Percentiles rank a stretch among this genome's conserved stretches.
These are phyloP conservation scores for Mortierella sp. DNA, from an alignment of 371 early-diverging fungal genomes.

Conservation along the genomic window DNA sequence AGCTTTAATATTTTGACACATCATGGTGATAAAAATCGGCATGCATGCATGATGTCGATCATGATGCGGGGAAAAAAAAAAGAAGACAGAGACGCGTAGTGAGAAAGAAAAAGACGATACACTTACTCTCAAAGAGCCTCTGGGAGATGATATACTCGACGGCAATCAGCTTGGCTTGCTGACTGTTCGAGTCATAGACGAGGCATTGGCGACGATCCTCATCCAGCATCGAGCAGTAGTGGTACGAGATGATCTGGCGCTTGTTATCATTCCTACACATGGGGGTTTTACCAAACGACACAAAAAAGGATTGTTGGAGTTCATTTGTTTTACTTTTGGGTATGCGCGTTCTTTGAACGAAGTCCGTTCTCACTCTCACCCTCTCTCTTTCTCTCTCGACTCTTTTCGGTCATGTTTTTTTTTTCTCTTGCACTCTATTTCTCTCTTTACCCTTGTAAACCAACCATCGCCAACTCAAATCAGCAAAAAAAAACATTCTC, in stretches of 20 bases:
- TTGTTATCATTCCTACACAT: conserved; percentile 54
- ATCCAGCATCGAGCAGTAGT: conserved; percentile 63
- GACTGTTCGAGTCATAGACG: conserved; percentile 61
- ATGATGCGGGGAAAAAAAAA: neutral
- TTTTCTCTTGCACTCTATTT: neutral
- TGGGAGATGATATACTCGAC: conserved; percentile 71
- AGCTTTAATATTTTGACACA: too few species aligned
- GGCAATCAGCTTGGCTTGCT: conserved; percentile 63
- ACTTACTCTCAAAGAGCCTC: conserved; percentile 59
- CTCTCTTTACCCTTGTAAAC: neutral
- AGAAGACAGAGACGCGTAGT: neutral
- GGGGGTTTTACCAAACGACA: too few species aligned
- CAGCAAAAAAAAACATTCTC: conserved; percentile 3
- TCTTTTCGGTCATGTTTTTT: too few species aligned
- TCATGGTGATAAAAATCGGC: too few species aligned
- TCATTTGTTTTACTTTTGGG: too few species aligned
- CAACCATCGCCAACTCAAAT: neutral
- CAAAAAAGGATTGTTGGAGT: too few species aligned
- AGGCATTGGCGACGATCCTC: conserved; percentile 69
- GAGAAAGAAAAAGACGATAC: neutral
- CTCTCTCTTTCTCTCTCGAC: too few species aligned
- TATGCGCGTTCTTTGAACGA: too few species aligned
- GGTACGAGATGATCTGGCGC: conserved; percentile 63
- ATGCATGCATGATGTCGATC: neutral
- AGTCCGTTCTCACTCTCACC: too few species aligned